These are phyloP conservation scores for Xylaria palmicola DNA, from an alignment of 495 filamentous ascomycete species.

Conservation along the genomic window DNA sequence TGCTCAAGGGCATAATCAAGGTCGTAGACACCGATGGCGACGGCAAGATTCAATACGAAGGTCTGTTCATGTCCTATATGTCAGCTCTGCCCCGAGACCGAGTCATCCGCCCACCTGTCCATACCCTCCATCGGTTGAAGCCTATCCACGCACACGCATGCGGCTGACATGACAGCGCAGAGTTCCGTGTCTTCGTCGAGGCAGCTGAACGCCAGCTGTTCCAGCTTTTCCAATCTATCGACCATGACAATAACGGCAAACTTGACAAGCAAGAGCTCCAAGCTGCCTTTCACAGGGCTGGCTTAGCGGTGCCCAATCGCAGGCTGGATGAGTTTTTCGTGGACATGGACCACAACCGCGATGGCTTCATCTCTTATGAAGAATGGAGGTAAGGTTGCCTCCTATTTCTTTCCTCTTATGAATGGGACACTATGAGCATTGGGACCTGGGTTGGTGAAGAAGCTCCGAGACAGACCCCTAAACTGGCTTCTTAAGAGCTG, in stretches of 20 bases:
- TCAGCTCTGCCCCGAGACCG: not conserved
- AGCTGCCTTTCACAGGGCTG: conserved; percentile 72
- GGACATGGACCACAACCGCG: conserved; percentile 85
- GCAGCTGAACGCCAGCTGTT: conserved; percentile 79
- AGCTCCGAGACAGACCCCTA: not conserved
- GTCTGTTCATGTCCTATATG: conserved; percentile 45
- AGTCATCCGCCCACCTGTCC: not conserved
- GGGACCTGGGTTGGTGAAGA: not conserved
- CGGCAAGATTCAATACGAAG: conserved; percentile 84
- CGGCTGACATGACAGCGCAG: conserved; percentile 41
- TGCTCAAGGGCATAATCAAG: conserved; percentile 75
- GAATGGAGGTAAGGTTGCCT: conserved; percentile 84
- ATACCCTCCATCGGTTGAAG: conserved; percentile 1
- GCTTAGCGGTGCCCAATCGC: conserved; percentile 71
- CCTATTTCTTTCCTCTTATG: conserved; percentile 7
- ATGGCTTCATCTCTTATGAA: conserved; percentile 83
- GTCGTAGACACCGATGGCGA: conserved; percentile 84
- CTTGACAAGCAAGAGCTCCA: conserved; percentile 82
- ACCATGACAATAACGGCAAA: conserved; percentile 82
- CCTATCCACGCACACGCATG: too few species aligned
- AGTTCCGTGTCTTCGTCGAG: conserved; percentile 86
- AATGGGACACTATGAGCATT: conserved; percentile 4
- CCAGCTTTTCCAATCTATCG: conserved; percentile 81
- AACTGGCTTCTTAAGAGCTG: not conserved
- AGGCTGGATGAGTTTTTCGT: conserved; percentile 83